Evolutionary conservation across 2,329 filamentous ascomycete species (phyloP).

Genomic region (Xylariaceae sp.): DNA sequence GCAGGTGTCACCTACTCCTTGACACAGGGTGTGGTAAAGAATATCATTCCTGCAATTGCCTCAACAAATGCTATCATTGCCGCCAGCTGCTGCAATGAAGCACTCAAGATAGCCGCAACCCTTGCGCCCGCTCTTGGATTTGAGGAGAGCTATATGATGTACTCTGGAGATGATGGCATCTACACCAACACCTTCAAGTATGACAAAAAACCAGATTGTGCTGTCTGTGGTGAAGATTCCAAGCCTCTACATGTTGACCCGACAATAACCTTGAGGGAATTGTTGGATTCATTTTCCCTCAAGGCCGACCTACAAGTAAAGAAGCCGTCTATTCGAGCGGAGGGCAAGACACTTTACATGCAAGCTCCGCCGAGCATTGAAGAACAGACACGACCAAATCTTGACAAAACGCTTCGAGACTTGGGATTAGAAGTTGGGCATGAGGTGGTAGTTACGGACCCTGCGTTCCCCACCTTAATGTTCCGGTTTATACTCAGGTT

Average conservation of each 20-base stretch:
- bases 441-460: conserved; percentile 88
- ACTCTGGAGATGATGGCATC: conserved; percentile 89
- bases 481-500: conserved; percentile 55
- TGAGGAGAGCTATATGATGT: conserved; percentile 97
- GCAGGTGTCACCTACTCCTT: conserved; percentile 89
- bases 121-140: conserved; percentile 75
- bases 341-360: conserved; percentile 86
- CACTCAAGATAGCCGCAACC: conserved; percentile 85
- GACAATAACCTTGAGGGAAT: conserved; percentile 70
- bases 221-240: conserved; percentile 83
- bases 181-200: conserved; percentile 98
- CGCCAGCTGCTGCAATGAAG: conserved; percentile 93
- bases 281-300: conserved; percentile 78
- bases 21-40: conserved; percentile 97
- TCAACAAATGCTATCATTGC: conserved; percentile 97
- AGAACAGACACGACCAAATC: conserved; percentile 77
- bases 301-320: conserved; percentile 89
- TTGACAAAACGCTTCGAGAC: conserved; percentile 65
- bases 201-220: conserved; percentile 90
- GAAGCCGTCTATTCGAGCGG: conserved; percentile 77
- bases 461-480: conserved; percentile 74
- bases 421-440: conserved; percentile 72
- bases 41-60: conserved; percentile 97
- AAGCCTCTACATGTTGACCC: conserved; percentile 70
- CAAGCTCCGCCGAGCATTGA: conserved; percentile 78